phyloP scores from a whole-genome alignment of 2,329 filamentous ascomycete species.

The Fusarium anguioides region DNA sequence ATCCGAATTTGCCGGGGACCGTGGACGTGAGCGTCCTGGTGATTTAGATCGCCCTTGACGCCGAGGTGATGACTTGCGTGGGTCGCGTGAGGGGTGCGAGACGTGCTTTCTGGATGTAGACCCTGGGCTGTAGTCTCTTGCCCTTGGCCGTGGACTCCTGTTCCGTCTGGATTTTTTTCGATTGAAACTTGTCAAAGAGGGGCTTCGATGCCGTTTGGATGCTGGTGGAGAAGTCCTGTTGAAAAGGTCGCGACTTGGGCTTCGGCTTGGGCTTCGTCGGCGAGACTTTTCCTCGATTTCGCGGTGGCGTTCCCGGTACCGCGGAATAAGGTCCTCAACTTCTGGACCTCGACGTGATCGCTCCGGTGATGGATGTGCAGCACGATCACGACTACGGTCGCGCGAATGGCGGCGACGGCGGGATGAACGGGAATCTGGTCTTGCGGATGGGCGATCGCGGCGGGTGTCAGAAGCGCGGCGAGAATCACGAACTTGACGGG shows the following conservation, averaged over 20 bases:
- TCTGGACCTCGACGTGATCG: conserved; percentile 46
- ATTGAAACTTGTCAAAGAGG: conserved; percentile 51
- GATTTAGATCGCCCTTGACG: conserved; percentile 47
- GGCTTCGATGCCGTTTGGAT: conserved; percentile 56
- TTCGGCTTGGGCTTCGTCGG: conserved; percentile 51
- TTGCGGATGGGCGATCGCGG: conserved; percentile 50
- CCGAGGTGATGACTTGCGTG: conserved; percentile 48
- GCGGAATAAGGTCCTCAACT: conserved; percentile 53
- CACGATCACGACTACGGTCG: conserved; percentile 53
- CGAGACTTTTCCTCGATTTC: conserved; percentile 48
- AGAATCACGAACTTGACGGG: conserved; percentile 45
- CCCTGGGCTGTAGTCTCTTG: conserved; percentile 55
- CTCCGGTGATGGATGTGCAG: conserved; percentile 42
- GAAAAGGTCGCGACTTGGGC: conserved; percentile 45
- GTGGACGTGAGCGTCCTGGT: conserved; percentile 42
- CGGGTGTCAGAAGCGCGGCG: conserved; percentile 47
- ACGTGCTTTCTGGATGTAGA: conserved; percentile 47
- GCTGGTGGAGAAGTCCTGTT: conserved; percentile 52
- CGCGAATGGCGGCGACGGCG: conserved; percentile 53
- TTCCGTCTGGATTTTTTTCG: conserved; percentile 55
- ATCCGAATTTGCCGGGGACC: conserved; percentile 45
- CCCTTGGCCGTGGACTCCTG: conserved; percentile 52
- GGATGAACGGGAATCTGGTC: conserved; percentile 48
- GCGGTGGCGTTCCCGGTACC: conserved; percentile 50
- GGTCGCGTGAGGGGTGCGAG: conserved; percentile 50